Evolutionary conservation across 2,329 filamentous ascomycete species (phyloP), one percentile per base, ranked within the genome.

Genomic region (Madurella mycetomatis): DNA sequence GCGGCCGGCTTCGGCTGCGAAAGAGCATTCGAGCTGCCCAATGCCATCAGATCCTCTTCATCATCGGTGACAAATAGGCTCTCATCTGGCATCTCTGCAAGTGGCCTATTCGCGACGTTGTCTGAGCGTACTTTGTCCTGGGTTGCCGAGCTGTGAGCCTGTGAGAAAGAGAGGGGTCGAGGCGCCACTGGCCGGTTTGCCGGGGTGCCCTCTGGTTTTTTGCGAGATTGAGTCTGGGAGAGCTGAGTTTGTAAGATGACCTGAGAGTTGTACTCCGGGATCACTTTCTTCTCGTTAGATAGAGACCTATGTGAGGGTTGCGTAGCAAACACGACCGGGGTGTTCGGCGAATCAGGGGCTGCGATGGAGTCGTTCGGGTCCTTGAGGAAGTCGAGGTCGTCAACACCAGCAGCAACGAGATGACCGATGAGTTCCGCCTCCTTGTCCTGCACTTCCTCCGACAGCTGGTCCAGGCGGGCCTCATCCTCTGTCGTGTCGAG

Each of bases 401-500:
- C 72, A 46, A 83, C 70, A 2, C 74, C 77, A 8, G 74, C 74
- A n/a, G 70, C 69, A 2, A 71, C 56, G 0, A 83, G 68, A 15
- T 68, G 67, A 42, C 65, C 64, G 25, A 75, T 67, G 17, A 83
- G 66, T 1, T 61, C 61, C 18, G 69, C 65, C 58, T 80, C 78
- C 56, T 72, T 72, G 39, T 68, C 63, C 53, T 75, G 72, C 13
- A 82, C 67, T 49, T 73, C 64, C 47, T 71, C 71, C 11, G 73
- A 73, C 39, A 83, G 63, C 37, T 76, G 70, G 54, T 82, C 78
- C 9, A 83, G 67, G 41, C 70, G 72, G 34, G 66, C 63, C 60
- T 83, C 80, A 18, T 80, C 77, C 9, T 77, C 74, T 2, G 77
- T 74, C 1, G 76, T 82, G 46, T 82, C 75, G 13, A 76, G 64